A percentile compares a stretch with the other conserved stretches of the same genome.
Evolutionary conservation across 495 filamentous ascomycete genomes (phyloP).

Genomic region (Aspergillus cavernicola): DNA sequence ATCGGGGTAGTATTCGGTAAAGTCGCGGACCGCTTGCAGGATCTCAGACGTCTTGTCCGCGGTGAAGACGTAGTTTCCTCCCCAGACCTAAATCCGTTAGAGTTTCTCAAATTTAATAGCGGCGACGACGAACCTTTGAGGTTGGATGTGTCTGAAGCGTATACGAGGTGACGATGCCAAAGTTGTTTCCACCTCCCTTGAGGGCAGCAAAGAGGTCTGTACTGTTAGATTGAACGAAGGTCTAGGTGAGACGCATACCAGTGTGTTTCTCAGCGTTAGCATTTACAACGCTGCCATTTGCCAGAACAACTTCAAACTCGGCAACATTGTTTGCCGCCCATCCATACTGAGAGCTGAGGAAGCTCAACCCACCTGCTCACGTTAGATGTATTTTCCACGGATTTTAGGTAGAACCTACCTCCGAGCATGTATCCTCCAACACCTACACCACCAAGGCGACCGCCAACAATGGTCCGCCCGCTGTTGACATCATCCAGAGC

Average conservation of each 20-base stretch:
- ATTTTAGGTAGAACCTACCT: conserved; percentile 14
- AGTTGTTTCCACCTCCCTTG: conserved; percentile 57
- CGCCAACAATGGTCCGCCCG: conserved; percentile 29
- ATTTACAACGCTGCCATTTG: conserved; percentile 50
- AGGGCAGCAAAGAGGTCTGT: conserved; percentile 55
- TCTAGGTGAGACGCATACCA: conserved; percentile 17
- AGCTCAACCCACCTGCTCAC: conserved; percentile 41
- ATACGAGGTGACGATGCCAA: conserved; percentile 59
- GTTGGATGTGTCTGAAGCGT: conserved; percentile 44
- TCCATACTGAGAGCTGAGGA: conserved; percentile 54
- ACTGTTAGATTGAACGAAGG: background rate
- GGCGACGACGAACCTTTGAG: conserved; percentile 20
- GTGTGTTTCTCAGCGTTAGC: conserved; percentile 39
- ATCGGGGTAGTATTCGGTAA: conserved; percentile 48
- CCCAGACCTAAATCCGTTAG: conserved; percentile 38
- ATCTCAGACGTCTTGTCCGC: conserved; percentile 38
- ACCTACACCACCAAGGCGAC: conserved; percentile 27
- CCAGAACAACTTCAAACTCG: conserved; percentile 54
- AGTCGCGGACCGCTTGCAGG: conserved; percentile 48
- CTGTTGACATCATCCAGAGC: conserved; percentile 19
- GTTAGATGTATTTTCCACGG: background rate
- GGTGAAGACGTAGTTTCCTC: conserved; percentile 50
- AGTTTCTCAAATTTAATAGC: background rate
- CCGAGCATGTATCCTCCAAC: conserved; percentile 39
- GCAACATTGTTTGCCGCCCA: conserved; percentile 53